Evolutionary conservation across 768 basidiomycete genomes (phyloP).

Genomic region (Naganishia vaughanmartiniae): DNA sequence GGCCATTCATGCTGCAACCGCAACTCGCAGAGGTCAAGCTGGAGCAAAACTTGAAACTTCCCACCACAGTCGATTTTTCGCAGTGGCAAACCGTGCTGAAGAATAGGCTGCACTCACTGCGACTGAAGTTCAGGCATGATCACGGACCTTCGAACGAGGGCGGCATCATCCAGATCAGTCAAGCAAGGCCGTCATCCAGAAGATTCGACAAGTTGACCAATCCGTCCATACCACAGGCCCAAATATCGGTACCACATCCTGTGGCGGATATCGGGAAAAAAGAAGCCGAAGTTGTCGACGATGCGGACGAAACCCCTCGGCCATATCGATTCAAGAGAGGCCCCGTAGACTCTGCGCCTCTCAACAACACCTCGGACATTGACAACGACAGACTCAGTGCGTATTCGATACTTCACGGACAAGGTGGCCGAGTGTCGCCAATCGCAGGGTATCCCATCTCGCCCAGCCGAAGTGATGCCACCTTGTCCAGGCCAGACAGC

Average conservation of each 20-base stretch:
- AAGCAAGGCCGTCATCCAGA: slow-evolving; percentile 21
- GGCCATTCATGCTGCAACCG: slow-evolving; percentile 4
- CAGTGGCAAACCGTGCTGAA: neutral
- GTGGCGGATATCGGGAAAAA: neutral
- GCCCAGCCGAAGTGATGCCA: neutral
- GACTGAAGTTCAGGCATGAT: neutral
- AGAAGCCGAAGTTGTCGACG: neutral
- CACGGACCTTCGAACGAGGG: slow-evolving; percentile 3
- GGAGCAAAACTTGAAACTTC: neutral
- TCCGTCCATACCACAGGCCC: slow-evolving; percentile 24
- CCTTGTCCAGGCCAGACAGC: slow-evolving; percentile 19
- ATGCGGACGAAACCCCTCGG: slow-evolving; percentile 8
- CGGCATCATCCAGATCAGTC: slow-evolving; percentile 18
- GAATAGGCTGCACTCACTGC: neutral
- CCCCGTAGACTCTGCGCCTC: neutral
- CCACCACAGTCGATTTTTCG: neutral
- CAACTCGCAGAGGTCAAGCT: neutral
- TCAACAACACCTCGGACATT: neutral
- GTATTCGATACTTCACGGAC: neutral
- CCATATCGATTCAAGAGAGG: neutral
- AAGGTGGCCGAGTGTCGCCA: neutral
- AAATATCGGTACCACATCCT: slow-evolving; percentile 4
- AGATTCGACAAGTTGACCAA: slow-evolving; percentile 25
- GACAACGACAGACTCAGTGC: neutral
- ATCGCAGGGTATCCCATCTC: neutral